Evolutionary conservation across 208 protist species (phyloP).

Genomic region (Leishmania tropica): DNA sequence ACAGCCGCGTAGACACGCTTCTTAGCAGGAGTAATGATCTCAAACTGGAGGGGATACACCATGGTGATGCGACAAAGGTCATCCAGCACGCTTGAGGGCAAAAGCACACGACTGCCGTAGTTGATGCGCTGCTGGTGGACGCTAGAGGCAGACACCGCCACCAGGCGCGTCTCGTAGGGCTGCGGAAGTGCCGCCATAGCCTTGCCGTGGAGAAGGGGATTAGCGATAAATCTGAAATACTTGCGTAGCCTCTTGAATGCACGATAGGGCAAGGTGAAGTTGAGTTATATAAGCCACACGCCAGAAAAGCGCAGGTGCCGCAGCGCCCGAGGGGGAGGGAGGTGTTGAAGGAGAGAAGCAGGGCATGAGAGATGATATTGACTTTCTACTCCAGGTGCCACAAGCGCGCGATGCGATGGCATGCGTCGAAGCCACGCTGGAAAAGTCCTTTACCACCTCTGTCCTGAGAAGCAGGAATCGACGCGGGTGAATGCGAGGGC

Average conservation of each 20-base stretch:
- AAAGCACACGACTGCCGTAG: slow-evolving; percentile 84
- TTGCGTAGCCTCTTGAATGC: background rate
- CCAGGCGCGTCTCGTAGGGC: slow-evolving; percentile 34
- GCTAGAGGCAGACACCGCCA: slow-evolving; percentile 35
- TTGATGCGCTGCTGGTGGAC: slow-evolving; percentile 55
- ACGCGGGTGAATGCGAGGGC: background rate
- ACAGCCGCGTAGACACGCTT: slow-evolving; percentile 83
- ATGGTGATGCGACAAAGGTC: slow-evolving; percentile 79
- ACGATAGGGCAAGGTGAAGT: background rate
- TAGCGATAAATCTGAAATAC: background rate
- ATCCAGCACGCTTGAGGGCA: slow-evolving; percentile 79
- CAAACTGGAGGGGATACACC: slow-evolving; percentile 92
- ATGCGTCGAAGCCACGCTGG: background rate
- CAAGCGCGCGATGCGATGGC: background rate
- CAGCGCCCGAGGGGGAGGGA: background rate
- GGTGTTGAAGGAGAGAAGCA: background rate
- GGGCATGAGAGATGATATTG: background rate
- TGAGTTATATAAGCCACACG: background rate
- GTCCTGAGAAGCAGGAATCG: background rate
- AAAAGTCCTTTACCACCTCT: background rate
- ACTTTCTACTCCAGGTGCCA: background rate
- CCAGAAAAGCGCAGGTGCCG: background rate
- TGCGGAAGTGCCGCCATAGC: slow-evolving; percentile 20
- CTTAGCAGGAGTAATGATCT: slow-evolving; percentile 54
- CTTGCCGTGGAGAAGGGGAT: background rate